Evolutionary conservation across 176 grass and related monocot species (phyloP).

Genomic region (Puya raimondii): DNA sequence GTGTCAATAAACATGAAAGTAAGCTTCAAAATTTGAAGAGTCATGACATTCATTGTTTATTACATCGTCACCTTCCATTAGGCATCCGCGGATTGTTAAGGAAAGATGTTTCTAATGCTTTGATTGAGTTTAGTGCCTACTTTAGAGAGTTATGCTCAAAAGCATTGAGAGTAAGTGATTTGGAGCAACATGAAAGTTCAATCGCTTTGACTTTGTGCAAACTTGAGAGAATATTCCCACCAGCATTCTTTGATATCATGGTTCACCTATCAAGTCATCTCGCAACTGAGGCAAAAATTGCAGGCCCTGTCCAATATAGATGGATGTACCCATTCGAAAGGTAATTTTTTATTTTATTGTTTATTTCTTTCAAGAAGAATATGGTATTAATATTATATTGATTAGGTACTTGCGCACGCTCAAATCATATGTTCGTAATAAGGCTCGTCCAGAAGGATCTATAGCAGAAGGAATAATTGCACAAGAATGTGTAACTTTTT

Average conservation of each 20-base stretch:
- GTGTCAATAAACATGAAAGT: no score
- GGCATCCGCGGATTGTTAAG: not conserved
- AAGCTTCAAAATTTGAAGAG: no score
- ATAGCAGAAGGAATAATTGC: not conserved
- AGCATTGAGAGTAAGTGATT: not conserved
- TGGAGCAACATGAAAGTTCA: not conserved
- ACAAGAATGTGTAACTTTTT: not conserved
- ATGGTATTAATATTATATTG: no score
- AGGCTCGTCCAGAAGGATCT: not conserved
- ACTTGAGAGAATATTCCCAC: not conserved
- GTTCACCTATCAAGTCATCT: not conserved
- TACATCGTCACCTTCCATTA: not conserved
- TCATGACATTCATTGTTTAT: no score
- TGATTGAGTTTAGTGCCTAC: not conserved
- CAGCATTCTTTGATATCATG: not conserved
- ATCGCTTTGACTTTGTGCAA: not conserved
- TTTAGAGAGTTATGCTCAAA: slow-evolving; percentile 8
- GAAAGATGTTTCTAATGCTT: not conserved
- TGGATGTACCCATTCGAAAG: no score
- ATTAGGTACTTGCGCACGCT: not conserved
- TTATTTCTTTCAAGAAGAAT: no score
- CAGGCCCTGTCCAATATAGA: no score
- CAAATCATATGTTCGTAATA: not conserved
- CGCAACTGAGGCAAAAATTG: no score
- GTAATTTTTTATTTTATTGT: no score